phyloP scores from a whole-genome alignment of 2,329 filamentous ascomycete species.

The Xylaria sp. region DNA sequence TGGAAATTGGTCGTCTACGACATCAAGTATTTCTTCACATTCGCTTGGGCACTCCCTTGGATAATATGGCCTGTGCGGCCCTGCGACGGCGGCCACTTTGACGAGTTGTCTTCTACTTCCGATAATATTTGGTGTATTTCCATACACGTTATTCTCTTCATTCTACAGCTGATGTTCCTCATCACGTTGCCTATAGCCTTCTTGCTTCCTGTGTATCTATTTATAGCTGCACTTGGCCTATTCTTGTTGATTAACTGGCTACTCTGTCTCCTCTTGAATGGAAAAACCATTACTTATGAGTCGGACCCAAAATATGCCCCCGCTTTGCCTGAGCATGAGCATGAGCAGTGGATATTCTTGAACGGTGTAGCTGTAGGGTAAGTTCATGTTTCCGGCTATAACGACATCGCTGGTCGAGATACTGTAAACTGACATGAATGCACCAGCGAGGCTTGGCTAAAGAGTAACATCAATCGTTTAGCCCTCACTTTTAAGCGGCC shows the following conservation, averaged over 20 bases:
- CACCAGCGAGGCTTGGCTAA: slow-evolving; percentile 71
- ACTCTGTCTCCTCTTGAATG: slow-evolving; percentile 65
- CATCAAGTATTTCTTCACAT: slow-evolving; percentile 65
- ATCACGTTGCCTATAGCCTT: slow-evolving; percentile 64
- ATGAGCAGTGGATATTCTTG: slow-evolving; percentile 83
- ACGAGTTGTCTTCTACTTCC: slow-evolving; percentile 70
- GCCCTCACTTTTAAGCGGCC: slow-evolving; percentile 77
- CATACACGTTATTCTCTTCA: slow-evolving; percentile 67
- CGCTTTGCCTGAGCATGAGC: slow-evolving; percentile 59
- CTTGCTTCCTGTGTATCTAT: slow-evolving; percentile 62
- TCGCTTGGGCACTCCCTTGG: slow-evolving; percentile 67
- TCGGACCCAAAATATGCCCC: slow-evolving; percentile 65
- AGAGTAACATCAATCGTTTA: slow-evolving; percentile 75
- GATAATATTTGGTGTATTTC: slow-evolving; percentile 66
- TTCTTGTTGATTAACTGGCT: slow-evolving; percentile 63
- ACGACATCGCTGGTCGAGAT: slow-evolving; percentile 14
- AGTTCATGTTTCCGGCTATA: slow-evolving; percentile 41
- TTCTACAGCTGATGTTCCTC: slow-evolving; percentile 71
- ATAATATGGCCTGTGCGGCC: slow-evolving; percentile 68
- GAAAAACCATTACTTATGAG: slow-evolving; percentile 58
- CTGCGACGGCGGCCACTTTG: slow-evolving; percentile 62
- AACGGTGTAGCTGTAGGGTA: slow-evolving; percentile 76
- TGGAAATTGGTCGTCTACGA: slow-evolving; percentile 63
- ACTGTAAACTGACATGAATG: slow-evolving; percentile 16
- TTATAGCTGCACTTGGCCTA: slow-evolving; percentile 51